Conservation (phyloP, 2,329 filamentous ascomycete species). For the Cytospora paraplurivora region DNA sequence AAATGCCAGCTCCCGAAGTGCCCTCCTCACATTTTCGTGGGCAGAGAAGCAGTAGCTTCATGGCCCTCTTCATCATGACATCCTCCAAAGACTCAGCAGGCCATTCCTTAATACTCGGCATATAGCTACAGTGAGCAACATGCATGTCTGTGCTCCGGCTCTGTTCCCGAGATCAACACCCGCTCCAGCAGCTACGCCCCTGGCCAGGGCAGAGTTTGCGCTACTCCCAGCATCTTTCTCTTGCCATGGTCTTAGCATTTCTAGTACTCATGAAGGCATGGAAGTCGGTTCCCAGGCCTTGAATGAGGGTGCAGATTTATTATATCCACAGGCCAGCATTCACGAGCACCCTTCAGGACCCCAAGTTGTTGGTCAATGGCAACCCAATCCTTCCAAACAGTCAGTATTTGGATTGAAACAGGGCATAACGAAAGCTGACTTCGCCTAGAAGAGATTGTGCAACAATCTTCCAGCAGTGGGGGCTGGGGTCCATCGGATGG, state of each 20-base stretch:
- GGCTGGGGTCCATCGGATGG: background rate
- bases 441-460: too few species aligned
- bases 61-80: background rate
- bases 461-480: background rate
- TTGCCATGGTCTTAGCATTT: background rate
- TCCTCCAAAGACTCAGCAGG: background rate
- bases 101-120: background rate
- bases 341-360: background rate
- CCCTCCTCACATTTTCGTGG: background rate
- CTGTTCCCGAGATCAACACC: background rate
- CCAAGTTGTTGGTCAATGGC: background rate
- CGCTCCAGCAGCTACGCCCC: background rate
- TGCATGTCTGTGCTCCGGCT: constrained; percentile 1
- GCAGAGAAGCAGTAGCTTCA: background rate
- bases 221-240: background rate
- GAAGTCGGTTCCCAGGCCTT: background rate
- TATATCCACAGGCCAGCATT: background rate
- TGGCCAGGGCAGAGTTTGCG: background rate
- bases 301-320: background rate
- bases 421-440: background rate
- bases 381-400: background rate
- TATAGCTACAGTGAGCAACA: background rate
- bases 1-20: background rate
- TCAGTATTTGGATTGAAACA: background rate
- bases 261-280: background rate